phyloP scores from a whole-genome alignment of 2,329 filamentous ascomycete genomes.

The Fusarium sp. region DNA sequence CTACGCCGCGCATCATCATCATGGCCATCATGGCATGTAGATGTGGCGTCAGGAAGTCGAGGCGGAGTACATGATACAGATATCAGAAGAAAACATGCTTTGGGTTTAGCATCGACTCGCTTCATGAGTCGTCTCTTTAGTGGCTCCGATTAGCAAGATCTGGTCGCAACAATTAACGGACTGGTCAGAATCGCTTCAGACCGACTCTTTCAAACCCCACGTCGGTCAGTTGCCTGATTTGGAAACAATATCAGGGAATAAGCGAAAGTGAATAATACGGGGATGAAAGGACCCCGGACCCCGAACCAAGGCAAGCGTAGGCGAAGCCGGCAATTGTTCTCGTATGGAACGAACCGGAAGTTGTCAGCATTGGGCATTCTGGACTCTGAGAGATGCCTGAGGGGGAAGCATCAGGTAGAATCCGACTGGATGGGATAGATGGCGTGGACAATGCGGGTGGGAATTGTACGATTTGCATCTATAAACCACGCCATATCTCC shows the following conservation, averaged over 20 bases:
- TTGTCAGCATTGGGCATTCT: background rate
- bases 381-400: conserved; percentile 12
- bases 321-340: conserved; percentile 9
- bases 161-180: background rate
- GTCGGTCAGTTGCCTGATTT: conserved; percentile 22
- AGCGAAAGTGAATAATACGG: conserved; percentile 19
- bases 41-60: conserved; percentile 15
- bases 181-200: background rate
- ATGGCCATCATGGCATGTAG: conserved; percentile 21
- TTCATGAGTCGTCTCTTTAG: conserved; percentile 1
- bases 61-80: conserved; percentile 5
- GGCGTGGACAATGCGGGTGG: conserved; percentile 20
- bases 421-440: conserved; percentile 22
- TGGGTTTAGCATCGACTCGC: background rate
- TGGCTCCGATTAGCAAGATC: conserved; percentile 15
- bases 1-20: conserved; percentile 18
- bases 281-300: conserved; percentile 16
- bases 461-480: conserved; percentile 37
- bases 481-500: conserved; percentile 37
- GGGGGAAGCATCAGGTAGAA: conserved; percentile 6
- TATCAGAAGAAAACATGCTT: conserved; percentile 7
- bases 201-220: background rate
- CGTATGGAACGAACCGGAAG: conserved; percentile 24
- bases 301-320: conserved; percentile 11
- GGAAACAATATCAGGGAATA: conserved; percentile 4